phyloP scores from a whole-genome alignment of 805 yeast genomes.

The Ogataea saltuana region DNA sequence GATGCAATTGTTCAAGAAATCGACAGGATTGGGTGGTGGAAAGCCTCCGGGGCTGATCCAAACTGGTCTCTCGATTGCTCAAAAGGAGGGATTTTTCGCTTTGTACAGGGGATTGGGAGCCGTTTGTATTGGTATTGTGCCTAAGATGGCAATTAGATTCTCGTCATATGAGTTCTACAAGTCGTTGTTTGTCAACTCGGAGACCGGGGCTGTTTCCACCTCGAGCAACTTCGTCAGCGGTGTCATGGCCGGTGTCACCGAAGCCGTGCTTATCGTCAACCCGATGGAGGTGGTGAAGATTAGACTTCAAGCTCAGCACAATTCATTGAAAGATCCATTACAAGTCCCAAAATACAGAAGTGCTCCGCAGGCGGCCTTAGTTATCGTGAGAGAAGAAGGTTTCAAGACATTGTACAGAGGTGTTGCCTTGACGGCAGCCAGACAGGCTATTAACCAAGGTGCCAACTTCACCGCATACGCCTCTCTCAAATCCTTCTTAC shows the following conservation, averaged over 20 bases:
- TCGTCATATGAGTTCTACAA: slow-evolving; percentile 91
- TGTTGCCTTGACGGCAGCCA: slow-evolving; percentile 91
- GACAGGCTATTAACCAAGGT: slow-evolving; percentile 98
- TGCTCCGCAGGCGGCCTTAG: slow-evolving; percentile 86
- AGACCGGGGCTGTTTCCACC: slow-evolving; percentile 68
- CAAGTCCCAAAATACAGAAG: slow-evolving; percentile 79
- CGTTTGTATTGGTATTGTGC: slow-evolving; percentile 94
- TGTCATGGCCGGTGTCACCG: slow-evolving; percentile 96
- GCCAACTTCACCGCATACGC: slow-evolving; percentile 96
- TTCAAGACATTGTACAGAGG: slow-evolving; percentile 87
- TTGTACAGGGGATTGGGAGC: slow-evolving; percentile 96
- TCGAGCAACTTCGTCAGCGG: slow-evolving; percentile 85
- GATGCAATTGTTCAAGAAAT: slow-evolving; percentile 84
- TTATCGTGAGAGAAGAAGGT: slow-evolving; percentile 90
- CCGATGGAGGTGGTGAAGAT: slow-evolving; percentile 98
- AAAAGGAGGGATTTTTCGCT: slow-evolving; percentile 80
- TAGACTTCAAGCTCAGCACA: slow-evolving; percentile 94
- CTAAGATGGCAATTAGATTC: slow-evolving; percentile 97
- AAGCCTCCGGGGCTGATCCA: slow-evolving; percentile 84
- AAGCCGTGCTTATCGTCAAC: slow-evolving; percentile 90
- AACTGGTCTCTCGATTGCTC: slow-evolving; percentile 78
- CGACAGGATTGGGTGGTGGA: slow-evolving; percentile 45
- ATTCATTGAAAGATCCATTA: slow-evolving; percentile 82
- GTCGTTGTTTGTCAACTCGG: slow-evolving; percentile 57
- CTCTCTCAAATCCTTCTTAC: slow-evolving; percentile 70